phyloP scores from a whole-genome alignment of 139 green algal species.

The Chlorella sp. region DNA sequence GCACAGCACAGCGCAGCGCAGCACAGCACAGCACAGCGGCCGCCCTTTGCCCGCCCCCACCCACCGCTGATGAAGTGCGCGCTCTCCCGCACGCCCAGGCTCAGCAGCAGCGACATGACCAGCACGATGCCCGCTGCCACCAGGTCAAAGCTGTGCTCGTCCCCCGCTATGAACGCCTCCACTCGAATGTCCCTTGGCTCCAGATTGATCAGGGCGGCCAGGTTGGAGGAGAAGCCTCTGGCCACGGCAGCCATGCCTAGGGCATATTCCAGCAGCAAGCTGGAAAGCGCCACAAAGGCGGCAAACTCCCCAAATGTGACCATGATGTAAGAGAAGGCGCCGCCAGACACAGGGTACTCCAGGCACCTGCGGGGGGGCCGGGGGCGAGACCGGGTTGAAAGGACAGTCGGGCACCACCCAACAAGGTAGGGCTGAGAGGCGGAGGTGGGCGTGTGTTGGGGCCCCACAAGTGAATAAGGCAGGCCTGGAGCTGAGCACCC shows the following conservation, averaged over 20 bases:
- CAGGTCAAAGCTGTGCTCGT: slow-evolving; percentile 15
- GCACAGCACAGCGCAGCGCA: too few species aligned
- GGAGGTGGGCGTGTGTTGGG: too few species aligned
- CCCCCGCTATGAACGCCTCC: background rate
- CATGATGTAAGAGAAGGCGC: slow-evolving; percentile 45
- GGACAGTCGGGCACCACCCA: too few species aligned
- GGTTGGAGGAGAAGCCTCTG: slow-evolving; percentile 33
- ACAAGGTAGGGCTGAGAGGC: too few species aligned
- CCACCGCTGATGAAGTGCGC: slow-evolving; percentile 30
- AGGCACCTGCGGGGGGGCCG: background rate
- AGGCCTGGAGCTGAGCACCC: too few species aligned
- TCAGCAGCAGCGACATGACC: slow-evolving; percentile 32
- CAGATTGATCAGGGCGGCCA: slow-evolving; percentile 23
- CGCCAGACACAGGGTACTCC: slow-evolving; percentile 46
- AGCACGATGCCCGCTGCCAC: slow-evolving; percentile 34
- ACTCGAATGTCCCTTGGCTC: background rate
- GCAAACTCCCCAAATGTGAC: slow-evolving; percentile 53
- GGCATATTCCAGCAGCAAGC: slow-evolving; percentile 43
- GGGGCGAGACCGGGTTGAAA: background rate
- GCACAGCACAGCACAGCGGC: too few species aligned
- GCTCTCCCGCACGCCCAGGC: slow-evolving; percentile 35
- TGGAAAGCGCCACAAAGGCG: slow-evolving; percentile 33
- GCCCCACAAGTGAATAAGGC: too few species aligned
- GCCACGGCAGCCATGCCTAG: slow-evolving; percentile 44
- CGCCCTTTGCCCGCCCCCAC: background rate